Evolutionary conservation across 352 stramenopile genomes (phyloP).

Genomic region (Globisporangium iwayamae): DNA sequence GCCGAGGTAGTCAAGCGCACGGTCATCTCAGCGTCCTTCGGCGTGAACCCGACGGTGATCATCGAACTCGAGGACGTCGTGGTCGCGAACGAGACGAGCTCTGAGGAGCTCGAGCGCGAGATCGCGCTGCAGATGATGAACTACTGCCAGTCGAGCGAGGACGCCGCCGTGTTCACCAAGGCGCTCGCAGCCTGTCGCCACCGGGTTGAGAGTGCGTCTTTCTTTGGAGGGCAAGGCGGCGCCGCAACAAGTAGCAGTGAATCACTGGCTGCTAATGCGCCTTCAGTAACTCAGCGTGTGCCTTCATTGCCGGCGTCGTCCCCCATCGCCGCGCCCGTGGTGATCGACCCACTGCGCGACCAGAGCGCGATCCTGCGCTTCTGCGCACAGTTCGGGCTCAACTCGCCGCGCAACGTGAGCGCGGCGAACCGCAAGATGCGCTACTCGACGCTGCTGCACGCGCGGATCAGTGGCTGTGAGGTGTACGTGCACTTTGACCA

Average conservation of each 20-base stretch:
- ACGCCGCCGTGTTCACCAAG: slow-evolving; percentile 39
- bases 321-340: slow-evolving; percentile 32
- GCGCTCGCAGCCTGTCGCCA: slow-evolving; percentile 40
- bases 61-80: slow-evolving; percentile 43
- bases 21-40: slow-evolving; percentile 41
- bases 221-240: background rate
- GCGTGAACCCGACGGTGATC: slow-evolving; percentile 33
- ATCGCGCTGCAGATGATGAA: slow-evolving; percentile 41
- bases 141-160: slow-evolving; percentile 28
- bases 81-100: slow-evolving; percentile 34
- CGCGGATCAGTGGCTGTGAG: slow-evolving; percentile 45
- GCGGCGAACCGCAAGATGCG: slow-evolving; percentile 25
- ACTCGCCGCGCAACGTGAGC: slow-evolving; percentile 20
- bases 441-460: slow-evolving; percentile 40
- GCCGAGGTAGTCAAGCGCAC: slow-evolving; percentile 38
- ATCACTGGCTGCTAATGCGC: background rate
- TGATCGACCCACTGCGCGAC: slow-evolving; percentile 42
- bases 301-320: slow-evolving; percentile 35
- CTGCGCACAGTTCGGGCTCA: slow-evolving; percentile 33
- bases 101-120: slow-evolving; percentile 44
- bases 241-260: background rate
- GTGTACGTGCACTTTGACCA: slow-evolving; percentile 60
- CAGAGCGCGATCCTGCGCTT: slow-evolving; percentile 49
- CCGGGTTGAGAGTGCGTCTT: slow-evolving; percentile 21
- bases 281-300: slow-evolving; percentile 14